Percentiles rank a stretch among this genome's conserved stretches.
phyloP scores from a whole-genome alignment of 805 yeast species.

The Monosporozyma siamensis region DNA sequence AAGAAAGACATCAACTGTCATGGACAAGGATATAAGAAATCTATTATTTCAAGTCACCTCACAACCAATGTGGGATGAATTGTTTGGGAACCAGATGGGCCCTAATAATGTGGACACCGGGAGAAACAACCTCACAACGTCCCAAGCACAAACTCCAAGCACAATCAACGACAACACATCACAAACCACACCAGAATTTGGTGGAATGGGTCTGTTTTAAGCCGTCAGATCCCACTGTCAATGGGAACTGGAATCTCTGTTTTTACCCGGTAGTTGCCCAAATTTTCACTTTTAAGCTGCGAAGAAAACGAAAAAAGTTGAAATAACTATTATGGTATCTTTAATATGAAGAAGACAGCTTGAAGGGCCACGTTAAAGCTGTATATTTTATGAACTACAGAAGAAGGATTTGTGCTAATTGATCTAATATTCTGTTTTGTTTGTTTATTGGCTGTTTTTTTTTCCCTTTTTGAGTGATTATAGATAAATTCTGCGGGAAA shows the following conservation, averaged over 20 bases:
- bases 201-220: not conserved
- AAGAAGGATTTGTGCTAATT: no score
- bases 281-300: not conserved
- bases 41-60: slow-evolving; percentile 54
- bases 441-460: not conserved
- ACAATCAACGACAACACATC: not conserved
- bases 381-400: no score
- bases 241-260: not conserved
- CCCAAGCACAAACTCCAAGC: not conserved
- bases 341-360: no score
- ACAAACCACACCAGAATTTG: not conserved
- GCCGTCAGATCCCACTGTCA: not conserved
- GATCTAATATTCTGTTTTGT: not conserved
- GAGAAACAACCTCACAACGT: not conserved
- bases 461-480: not conserved
- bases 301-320: not conserved
- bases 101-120: not conserved
- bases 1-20: not conserved
- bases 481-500: not conserved
- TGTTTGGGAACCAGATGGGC: slow-evolving; percentile 11
- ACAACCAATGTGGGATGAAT: slow-evolving; percentile 55
- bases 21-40: slow-evolving; percentile 37
- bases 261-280: not conserved
- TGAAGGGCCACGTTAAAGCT: no score
- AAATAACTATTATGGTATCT: no score